Conservation (phyloP, 805 yeast genomes). For the Kodamaea kakaduensis region DNA sequence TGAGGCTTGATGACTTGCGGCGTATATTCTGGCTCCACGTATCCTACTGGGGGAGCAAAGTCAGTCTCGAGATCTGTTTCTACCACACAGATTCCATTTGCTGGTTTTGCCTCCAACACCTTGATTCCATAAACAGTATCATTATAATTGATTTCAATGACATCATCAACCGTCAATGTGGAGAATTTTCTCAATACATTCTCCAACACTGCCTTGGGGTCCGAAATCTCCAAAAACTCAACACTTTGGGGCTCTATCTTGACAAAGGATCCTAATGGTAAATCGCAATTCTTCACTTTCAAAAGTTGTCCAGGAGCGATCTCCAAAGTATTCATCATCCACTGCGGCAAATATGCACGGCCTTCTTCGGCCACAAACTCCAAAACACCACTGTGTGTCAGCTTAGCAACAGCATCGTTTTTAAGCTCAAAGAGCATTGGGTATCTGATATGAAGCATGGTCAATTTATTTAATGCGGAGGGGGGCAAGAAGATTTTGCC, state of each 20-base stretch:
- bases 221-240: slow-evolving; percentile 87
- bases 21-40: slow-evolving; percentile 79
- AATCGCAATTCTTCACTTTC: slow-evolving; percentile 68
- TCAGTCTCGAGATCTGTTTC: slow-evolving; percentile 97
- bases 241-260: slow-evolving; percentile 94
- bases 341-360: slow-evolving; percentile 86
- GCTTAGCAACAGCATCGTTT: slow-evolving; percentile 51
- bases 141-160: slow-evolving; percentile 82
- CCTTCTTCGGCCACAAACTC: slow-evolving; percentile 99
- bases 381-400: slow-evolving; percentile 88
- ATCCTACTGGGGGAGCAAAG: slow-evolving; percentile 98
- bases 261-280: slow-evolving; percentile 84
- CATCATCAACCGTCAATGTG: slow-evolving; percentile 78
- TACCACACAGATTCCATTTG: slow-evolving; percentile 82
- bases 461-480: slow-evolving; percentile 80
- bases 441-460: slow-evolving; percentile 87
- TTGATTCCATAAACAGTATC: slow-evolving; percentile 72
- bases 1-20: slow-evolving; percentile 35
- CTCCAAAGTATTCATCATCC: slow-evolving; percentile 86
- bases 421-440: slow-evolving; percentile 90
- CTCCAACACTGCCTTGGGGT: slow-evolving; percentile 95
- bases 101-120: slow-evolving; percentile 83
- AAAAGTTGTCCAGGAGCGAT: slow-evolving; percentile 78
- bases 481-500: slow-evolving; percentile 96
- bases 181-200: slow-evolving; percentile 87